Evolutionary conservation across 441 rosid species (phyloP).

Genomic region (Syzygium malaccense): DNA sequence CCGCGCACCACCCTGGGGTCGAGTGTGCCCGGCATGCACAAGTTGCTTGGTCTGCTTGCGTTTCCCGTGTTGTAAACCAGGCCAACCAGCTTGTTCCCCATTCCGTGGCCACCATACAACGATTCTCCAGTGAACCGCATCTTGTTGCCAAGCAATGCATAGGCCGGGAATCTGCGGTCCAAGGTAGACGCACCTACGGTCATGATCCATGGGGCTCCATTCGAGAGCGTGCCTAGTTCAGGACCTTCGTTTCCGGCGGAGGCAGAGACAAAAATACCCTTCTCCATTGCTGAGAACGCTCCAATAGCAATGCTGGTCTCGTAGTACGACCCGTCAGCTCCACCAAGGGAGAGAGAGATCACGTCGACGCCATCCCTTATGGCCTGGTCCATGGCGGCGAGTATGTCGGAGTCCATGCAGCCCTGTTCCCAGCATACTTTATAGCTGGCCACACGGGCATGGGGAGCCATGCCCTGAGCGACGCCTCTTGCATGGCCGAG

Average conservation of each 20-base stretch:
- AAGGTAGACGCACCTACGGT: conserved; percentile 13
- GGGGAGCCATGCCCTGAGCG: not conserved
- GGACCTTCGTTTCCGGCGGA: conserved; percentile 13
- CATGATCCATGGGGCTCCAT: conserved; percentile 12
- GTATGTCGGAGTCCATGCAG: conserved; percentile 3
- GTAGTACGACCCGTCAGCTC: not conserved
- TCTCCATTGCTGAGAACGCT: conserved; percentile 1
- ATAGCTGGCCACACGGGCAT: not conserved
- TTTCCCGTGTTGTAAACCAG: not conserved
- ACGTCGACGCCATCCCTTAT: conserved; percentile 7
- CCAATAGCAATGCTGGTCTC: conserved; percentile 1
- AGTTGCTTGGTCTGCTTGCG: not conserved
- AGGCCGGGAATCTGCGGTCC: conserved; percentile 11
- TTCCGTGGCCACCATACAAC: not conserved
- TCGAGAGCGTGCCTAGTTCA: not conserved
- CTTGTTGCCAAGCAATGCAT: not conserved
- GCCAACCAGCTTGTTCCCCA: not conserved
- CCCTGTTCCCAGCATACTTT: not conserved
- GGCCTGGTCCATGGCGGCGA: conserved; percentile 10
- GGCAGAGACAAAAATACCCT: conserved; percentile 6
- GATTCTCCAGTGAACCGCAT: not conserved
- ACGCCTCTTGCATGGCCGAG: not conserved
- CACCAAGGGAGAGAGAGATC: conserved; percentile 4
- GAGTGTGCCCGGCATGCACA: conserved; percentile 1
- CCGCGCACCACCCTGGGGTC: not conserved